Evolutionary conservation across 2,329 filamentous ascomycete genomes (phyloP).

Genomic region (Penicillium aurantiogriseum): DNA sequence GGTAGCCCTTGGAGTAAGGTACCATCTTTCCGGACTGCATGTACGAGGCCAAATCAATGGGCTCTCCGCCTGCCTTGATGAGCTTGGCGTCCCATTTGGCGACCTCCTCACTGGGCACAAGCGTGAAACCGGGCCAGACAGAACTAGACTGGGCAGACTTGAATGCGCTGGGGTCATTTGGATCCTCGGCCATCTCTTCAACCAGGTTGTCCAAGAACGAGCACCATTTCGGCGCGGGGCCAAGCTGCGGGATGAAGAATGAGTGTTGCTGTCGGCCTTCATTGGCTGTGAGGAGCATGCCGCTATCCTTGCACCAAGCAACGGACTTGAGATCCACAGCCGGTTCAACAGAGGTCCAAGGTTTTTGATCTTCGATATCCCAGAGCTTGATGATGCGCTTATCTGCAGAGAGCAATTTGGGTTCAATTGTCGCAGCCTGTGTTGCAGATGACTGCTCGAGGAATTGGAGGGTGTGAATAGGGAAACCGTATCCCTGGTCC

Average conservation of each 20-base stretch:
- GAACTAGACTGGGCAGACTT: constrained; percentile 56
- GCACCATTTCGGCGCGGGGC: constrained; percentile 92
- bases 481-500: constrained; percentile 92
- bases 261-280: constrained; percentile 93
- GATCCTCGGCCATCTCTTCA: constrained; percentile 93
- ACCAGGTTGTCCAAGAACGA: constrained; percentile 96
- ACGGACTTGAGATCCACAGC: constrained; percentile 93
- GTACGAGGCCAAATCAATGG: constrained; percentile 85
- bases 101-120: constrained; percentile 84
- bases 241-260: constrained; percentile 91
- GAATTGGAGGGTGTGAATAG: constrained; percentile 79
- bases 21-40: constrained; percentile 67
- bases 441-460: constrained; percentile 65
- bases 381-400: constrained; percentile 97
- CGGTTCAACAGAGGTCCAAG: constrained; percentile 95
- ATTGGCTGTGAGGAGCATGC: constrained; percentile 95
- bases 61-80: constrained; percentile 34
- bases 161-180: constrained; percentile 60
- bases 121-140: constrained; percentile 99
- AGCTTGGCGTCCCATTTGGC: constrained; percentile 64
- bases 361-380: constrained; percentile 76
- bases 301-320: constrained; percentile 85
- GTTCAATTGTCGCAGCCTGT: constrained; percentile 64
- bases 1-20: constrained; percentile 60
- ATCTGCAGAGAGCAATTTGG: constrained; percentile 85